These are phyloP conservation scores for Ogataea neopini DNA, from an alignment of 805 yeast genomes.

Conservation along the genomic window DNA sequence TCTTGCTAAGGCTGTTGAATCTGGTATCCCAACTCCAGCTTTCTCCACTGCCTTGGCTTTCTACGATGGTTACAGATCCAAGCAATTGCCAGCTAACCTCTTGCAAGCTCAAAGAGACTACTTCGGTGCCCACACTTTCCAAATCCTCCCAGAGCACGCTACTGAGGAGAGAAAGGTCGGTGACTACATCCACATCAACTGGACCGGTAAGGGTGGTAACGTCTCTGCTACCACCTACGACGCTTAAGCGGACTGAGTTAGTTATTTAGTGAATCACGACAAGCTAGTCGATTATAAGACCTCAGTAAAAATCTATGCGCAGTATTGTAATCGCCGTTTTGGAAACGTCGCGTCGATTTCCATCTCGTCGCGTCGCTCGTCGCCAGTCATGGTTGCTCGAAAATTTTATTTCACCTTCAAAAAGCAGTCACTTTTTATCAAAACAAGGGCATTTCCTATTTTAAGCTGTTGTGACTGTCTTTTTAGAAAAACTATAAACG, in stretches of 20 bases:
- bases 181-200: constrained; percentile 90
- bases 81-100: constrained; percentile 93
- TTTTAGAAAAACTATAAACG: constrained; percentile 19
- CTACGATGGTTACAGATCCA: constrained; percentile 99
- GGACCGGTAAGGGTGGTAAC: constrained; percentile 99
- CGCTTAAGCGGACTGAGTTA: constrained; percentile 52
- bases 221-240: constrained; percentile 92
- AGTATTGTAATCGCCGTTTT: too few species aligned
- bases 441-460: constrained; percentile 14
- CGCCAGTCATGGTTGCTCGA: too few species aligned
- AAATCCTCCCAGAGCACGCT: constrained; percentile 85
- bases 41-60: constrained; percentile 94
- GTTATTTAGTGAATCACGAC: neutral
- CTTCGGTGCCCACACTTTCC: constrained; percentile 99
- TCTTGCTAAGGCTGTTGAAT: constrained; percentile 70
- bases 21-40: constrained; percentile 98
- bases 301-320: too few species aligned
- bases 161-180: constrained; percentile 74
- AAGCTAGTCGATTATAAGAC: too few species aligned
- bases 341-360: too few species aligned
- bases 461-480: constrained; percentile 25
- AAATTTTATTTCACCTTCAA: constrained; percentile 4
- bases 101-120: constrained; percentile 99
- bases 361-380: too few species aligned
- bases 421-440: constrained; percentile 4